Evolutionary conservation across 2,329 filamentous ascomycete genomes (phyloP).

Genomic region (Xylariaceae sp.): DNA sequence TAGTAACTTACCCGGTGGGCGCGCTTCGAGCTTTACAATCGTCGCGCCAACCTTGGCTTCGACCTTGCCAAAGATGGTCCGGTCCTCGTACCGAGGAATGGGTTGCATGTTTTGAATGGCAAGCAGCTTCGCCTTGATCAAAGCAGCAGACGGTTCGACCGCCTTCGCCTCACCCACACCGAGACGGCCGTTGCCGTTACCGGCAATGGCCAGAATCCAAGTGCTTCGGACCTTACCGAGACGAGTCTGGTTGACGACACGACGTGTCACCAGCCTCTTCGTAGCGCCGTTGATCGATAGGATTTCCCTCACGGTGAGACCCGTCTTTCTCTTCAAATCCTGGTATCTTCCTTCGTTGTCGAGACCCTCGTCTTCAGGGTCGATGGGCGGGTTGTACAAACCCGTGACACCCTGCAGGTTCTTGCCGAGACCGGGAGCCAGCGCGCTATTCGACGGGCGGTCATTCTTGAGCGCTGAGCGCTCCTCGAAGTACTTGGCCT

Average conservation of each 20-base stretch:
- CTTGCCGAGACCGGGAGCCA: slow-evolving; percentile 46
- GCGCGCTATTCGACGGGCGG: slow-evolving; percentile 37
- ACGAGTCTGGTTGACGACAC: slow-evolving; percentile 87
- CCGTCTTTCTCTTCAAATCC: slow-evolving; percentile 50
- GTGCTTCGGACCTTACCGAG: slow-evolving; percentile 82
- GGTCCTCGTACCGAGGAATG: slow-evolving; percentile 82
- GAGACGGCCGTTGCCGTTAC: slow-evolving; percentile 78
- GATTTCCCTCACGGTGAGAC: slow-evolving; percentile 49
- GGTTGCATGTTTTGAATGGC: slow-evolving; percentile 91
- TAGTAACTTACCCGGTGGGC: slow-evolving; percentile 71
- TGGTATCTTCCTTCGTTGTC: slow-evolving; percentile 48
- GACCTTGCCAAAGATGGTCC: slow-evolving; percentile 85
- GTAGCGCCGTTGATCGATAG: slow-evolving; percentile 44
- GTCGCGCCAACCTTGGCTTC: slow-evolving; percentile 83
- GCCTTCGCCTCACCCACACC: slow-evolving; percentile 90
- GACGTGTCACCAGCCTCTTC: slow-evolving; percentile 69
- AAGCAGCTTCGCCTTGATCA: slow-evolving; percentile 67
- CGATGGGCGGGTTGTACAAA: slow-evolving; percentile 43
- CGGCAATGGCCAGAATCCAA: slow-evolving; percentile 75
- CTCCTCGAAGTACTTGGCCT: slow-evolving; percentile 30
- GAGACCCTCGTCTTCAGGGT: slow-evolving; percentile 46
- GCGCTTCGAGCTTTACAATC: slow-evolving; percentile 71
- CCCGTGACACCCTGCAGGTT: slow-evolving; percentile 50
- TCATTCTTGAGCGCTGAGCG: slow-evolving; percentile 34
- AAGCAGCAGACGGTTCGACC: slow-evolving; percentile 63